Percentiles rank a stretch among this genome's conserved stretches.
Conservation (phyloP, 1,139 yeast genomes). For the Geotrichum macrosporum region DNA sequence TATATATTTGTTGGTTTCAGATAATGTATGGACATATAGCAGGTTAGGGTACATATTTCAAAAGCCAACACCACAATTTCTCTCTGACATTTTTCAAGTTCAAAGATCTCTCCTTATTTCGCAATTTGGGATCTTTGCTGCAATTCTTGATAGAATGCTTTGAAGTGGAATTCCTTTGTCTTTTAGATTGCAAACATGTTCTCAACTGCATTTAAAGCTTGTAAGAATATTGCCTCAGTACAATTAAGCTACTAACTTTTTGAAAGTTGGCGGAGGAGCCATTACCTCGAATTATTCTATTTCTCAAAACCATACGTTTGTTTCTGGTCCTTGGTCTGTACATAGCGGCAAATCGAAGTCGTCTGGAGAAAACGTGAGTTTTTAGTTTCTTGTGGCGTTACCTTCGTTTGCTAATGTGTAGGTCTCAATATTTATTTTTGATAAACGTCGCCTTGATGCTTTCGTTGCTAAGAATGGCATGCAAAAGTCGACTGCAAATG, state of each 20-base stretch:
- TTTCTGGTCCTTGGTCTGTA: conserved; percentile 79
- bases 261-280: conserved; percentile 24
- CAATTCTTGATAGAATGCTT: no score
- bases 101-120: no score
- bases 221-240: conserved; percentile 23
- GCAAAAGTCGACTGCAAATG: conserved; percentile 31
- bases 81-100: not conserved
- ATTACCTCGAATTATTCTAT: conserved; percentile 71
- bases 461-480: conserved; percentile 52
- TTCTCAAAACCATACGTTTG: conserved; percentile 68
- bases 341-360: conserved; percentile 74
- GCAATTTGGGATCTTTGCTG: no score
- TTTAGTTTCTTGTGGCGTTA: conserved; percentile 3
- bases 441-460: conserved; percentile 69
- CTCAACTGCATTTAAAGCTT: conserved; percentile 30
- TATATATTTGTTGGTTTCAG: no score
- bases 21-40: no score
- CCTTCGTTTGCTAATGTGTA: conserved; percentile 20
- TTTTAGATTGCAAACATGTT: no score
- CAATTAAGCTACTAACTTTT: not conserved
- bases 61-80: not conserved
- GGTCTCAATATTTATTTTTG: conserved; percentile 84
- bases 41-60: not conserved
- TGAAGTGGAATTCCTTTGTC: no score
- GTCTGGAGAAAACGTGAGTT: conserved; percentile 30